These are phyloP conservation scores for Medicago ruthenica DNA, from an alignment of 306 rosid species.

Conservation along the genomic window DNA sequence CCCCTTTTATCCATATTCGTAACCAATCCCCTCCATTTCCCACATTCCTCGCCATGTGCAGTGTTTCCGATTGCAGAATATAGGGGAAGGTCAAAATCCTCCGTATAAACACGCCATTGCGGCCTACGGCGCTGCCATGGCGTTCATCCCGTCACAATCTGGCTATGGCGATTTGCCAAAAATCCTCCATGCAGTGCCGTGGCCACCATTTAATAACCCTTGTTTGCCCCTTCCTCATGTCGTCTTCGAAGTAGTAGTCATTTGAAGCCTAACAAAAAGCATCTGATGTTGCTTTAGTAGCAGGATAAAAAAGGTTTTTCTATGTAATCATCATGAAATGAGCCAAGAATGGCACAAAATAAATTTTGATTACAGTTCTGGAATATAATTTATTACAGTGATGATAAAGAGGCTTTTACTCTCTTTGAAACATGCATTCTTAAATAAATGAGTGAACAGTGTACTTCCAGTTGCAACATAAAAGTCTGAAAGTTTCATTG, in stretches of 20 bases:
- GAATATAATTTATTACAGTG: constrained; percentile 1
- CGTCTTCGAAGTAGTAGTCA: not conserved
- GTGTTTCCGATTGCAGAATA: not conserved
- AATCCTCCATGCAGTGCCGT: not conserved
- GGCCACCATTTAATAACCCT: not conserved
- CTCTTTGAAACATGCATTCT: constrained; percentile 5
- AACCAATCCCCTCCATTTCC: constrained; percentile 1
- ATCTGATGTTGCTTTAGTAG: constrained; percentile 21
- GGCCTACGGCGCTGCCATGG: not conserved
- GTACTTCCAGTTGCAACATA: constrained; percentile 5
- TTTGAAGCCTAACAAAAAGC: not conserved
- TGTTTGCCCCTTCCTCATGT: not conserved
- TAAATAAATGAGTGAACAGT: not conserved
- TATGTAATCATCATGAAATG: not conserved
- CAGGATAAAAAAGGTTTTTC: not conserved
- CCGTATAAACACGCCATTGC: not conserved
- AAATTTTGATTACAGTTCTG: constrained; percentile 15
- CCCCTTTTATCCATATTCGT: not conserved
- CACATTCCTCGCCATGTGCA: not conserved
- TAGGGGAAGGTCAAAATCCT: not conserved
- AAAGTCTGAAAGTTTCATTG: constrained; percentile 6
- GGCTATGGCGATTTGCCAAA: not conserved
- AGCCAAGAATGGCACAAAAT: not conserved
- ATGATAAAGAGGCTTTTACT: constrained; percentile 22
- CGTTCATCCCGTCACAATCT: not conserved